Base-by-base conservation (phyloP, 371 early-diverging fungal genomes). In the Mortierella sp. region DNA sequence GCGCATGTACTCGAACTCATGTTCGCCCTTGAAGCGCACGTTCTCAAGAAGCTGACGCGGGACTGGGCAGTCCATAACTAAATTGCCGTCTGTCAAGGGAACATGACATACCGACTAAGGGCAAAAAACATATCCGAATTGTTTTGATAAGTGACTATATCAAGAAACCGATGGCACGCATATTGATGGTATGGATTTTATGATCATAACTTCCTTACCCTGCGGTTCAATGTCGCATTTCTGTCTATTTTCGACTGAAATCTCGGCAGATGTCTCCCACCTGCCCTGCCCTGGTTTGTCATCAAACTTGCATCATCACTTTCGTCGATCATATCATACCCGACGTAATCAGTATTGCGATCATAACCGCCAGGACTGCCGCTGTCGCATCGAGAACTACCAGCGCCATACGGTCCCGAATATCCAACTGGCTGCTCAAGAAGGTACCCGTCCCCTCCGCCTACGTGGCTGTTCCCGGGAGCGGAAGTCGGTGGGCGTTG, bases 1-100 rank as follows among this genome's bases (percentile, higher is more conserved):
- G 17, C 90, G 83, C 86, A 90, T 85, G 55, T 81, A 84, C n/a
- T 85, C 87, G 51, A 88, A 90, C 66, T 93, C 93, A 28, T 70
- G 75, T 37, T 76, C 83, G 23, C 81, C 80, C 39, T 80, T 80
- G n/a, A 50, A 53, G 4, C 72, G 54, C 39, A 68, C 79, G 12
- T 72, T 76, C 27, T 63, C 55, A n/a, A 86, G 53, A 5, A 85
- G 61, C 17, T 79, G 79, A 8, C 69, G 78, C 1, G 88, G 86
- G 5, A 87, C 83, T 12, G 83, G 86, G 56, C 87, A 86, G 17
- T 88, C 83, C 34, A 86, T 50, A 9, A 86, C 81, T 30, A 88
- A 61, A 52, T 88, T 86, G 14, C 85, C 88, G 9, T 72, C 60
- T 9, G 70, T 72, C 34, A 85, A 66, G 56, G 84, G 85, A 9